Base-by-base conservation (phyloP, 331 rosid genomes). In the Malus hybrid region DNA sequence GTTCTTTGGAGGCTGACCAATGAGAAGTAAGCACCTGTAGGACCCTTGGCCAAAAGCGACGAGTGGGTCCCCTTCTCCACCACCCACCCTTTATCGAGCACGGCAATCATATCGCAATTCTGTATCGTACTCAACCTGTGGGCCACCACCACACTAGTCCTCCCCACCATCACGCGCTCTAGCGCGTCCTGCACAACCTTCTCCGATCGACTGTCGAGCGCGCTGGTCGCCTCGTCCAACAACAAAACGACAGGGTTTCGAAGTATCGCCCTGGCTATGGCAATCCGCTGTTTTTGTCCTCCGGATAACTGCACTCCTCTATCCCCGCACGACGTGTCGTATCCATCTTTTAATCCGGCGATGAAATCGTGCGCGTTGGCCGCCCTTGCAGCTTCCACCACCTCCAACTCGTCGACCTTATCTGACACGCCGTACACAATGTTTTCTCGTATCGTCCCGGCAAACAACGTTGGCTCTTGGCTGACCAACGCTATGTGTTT, bases 61-160 rank as follows among this genome's bases (percentile, higher is more conserved):
- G 91, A 83, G 42, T 93, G 98, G 5, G 93, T 83, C 71, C 97
- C 98, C 67, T 80, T 87, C 81, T 93, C 98, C 80, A 91, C 82
- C 67, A 90, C 89, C 62, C 0, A 80, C 54, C 98, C 98, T 67
- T 93, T 91, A 27, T 90, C 98, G 68, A 93, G 71, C 69, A 93
- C 96, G 4, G 86, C 87, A 46, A 93, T 93, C 52, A 6, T 32
- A 76, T 93, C 90, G 71, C 96, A 89, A 12, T 87, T 85, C 7
- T 90, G 93, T 15, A 93, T 90, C 6, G 93, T 93, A 72, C 94
- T 91, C 81, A 93, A 54, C 81, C 97, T 83, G 52, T 93, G 98
- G 2, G 98, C 98, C 85, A 93, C 98, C 64, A 93, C 96, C 69
- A 93, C 94, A 44, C 98, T 91, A 0, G 97, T 93, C 80, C 96